Percentiles rank a stretch among this genome's conserved stretches.
Conservation (phyloP, 169 alveolate genomes). For the Neospora caninum region DNA sequence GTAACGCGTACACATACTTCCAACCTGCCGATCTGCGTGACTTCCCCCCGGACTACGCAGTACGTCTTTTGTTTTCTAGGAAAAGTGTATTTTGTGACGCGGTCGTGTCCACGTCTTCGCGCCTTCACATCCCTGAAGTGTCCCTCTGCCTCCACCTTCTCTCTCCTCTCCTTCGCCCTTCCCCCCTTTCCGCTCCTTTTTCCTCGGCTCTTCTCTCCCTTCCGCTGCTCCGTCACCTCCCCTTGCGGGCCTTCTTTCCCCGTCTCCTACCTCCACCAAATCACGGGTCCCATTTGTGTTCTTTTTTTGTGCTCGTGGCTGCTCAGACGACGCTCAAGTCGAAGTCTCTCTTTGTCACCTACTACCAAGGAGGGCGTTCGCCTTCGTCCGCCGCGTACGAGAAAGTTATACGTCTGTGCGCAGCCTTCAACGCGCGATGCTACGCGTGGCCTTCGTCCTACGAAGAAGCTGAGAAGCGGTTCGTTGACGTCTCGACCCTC, state of each 20-base stretch:
- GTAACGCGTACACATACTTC: slow-evolving; percentile 93
- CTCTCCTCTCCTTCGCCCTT: neutral
- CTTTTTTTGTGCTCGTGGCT: neutral
- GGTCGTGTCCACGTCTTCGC: neutral
- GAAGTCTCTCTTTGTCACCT: slow-evolving; percentile 60
- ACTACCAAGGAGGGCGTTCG: slow-evolving; percentile 55
- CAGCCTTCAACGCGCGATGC: slow-evolving; percentile 52
- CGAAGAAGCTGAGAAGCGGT: slow-evolving; percentile 74
- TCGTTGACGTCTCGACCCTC: slow-evolving; percentile 78
- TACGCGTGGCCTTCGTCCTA: slow-evolving; percentile 50
- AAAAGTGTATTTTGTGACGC: neutral
- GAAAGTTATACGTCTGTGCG: slow-evolving; percentile 52
- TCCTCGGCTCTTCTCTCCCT: neutral
- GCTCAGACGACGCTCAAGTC: slow-evolving; percentile 42
- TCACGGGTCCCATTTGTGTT: neutral
- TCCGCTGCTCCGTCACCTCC: neutral
- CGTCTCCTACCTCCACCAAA: neutral
- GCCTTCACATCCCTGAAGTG: neutral
- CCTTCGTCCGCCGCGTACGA: slow-evolving; percentile 32
- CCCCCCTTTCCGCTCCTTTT: neutral
- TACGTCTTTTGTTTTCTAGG: neutral
- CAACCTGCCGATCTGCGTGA: slow-evolving; percentile 50
- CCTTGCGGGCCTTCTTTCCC: neutral
- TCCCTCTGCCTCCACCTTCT: neutral
- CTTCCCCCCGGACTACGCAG: neutral